A percentile compares a stretch with the other conserved stretches of the same genome.
These are phyloP conservation scores for Trichoderma endophyticum DNA, from an alignment of 2,329 filamentous ascomycete genomes.

Conservation along the genomic window DNA sequence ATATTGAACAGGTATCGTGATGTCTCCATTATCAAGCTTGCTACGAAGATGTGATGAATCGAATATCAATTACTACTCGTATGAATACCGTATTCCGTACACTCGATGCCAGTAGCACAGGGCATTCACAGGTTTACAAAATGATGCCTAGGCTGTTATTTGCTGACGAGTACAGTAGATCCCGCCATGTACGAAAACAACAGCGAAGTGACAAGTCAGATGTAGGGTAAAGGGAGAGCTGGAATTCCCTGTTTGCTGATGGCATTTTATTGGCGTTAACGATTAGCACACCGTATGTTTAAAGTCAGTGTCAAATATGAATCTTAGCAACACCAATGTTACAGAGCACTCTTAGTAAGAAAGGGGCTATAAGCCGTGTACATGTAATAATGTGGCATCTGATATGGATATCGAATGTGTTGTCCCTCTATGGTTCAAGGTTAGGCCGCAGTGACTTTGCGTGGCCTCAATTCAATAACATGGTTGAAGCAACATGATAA, in stretches of 20 bases:
- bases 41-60: neutral
- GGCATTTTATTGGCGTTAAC: neutral
- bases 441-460: neutral
- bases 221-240: neutral
- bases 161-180: neutral
- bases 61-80: neutral
- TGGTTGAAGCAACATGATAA: neutral
- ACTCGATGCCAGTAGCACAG: neutral
- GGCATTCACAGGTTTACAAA: neutral
- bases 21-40: neutral
- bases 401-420: neutral
- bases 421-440: neutral
- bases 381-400: neutral
- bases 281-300: neutral
- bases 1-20: neutral
- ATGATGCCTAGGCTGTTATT: neutral
- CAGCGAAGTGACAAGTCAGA: neutral
- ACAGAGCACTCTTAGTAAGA: neutral
- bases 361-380: neutral
- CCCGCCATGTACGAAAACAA: neutral
- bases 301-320: neutral
- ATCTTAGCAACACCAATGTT: neutral
- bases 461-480: neutral
- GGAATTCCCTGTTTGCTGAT: neutral
- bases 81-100: neutral